Evolutionary conservation across 164 flowering plant genomes (phyloP).

Genomic region (Protea cynaroides): DNA sequence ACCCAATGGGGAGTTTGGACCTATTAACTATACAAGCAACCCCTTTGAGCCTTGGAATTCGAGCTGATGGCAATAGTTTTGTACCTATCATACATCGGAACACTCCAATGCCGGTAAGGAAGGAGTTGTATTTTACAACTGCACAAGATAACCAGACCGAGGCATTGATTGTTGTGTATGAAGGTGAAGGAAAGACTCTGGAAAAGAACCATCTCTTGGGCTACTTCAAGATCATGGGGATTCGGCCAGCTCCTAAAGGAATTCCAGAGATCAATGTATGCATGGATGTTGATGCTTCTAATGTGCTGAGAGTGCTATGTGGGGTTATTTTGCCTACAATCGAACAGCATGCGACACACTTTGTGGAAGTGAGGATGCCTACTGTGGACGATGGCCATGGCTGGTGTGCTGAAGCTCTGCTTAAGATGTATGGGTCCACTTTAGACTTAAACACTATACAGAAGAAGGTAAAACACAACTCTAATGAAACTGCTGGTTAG

Average conservation of each 20-base stretch:
- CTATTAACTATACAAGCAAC: slow-evolving; percentile 80
- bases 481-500: slow-evolving; percentile 2
- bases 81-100: slow-evolving; percentile 62
- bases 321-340: slow-evolving; percentile 53
- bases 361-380: slow-evolving; percentile 85
- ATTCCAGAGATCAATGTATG: slow-evolving; percentile 67
- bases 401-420: slow-evolving; percentile 80
- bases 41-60: slow-evolving; percentile 65
- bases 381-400: slow-evolving; percentile 95
- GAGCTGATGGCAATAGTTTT: slow-evolving; percentile 50
- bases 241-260: slow-evolving; percentile 77
- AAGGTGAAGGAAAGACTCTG: slow-evolving; percentile 59
- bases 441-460: slow-evolving; percentile 44
- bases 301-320: slow-evolving; percentile 56
- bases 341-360: slow-evolving; percentile 37
- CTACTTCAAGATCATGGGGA: slow-evolving; percentile 67
- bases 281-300: slow-evolving; percentile 85
- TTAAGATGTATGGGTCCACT: slow-evolving; percentile 46
- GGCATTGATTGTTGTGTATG: slow-evolving; percentile 66
- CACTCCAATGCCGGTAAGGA: slow-evolving; percentile 68
- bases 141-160: slow-evolving; percentile 70
- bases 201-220: slow-evolving; percentile 74
- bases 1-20: slow-evolving; percentile 73
- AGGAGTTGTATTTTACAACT: slow-evolving; percentile 69
- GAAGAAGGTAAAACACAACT: slow-evolving; percentile 32